These are phyloP conservation scores for Globisporangium paddicum DNA, from an alignment of 352 stramenopile genomes.

Conservation along the genomic window DNA sequence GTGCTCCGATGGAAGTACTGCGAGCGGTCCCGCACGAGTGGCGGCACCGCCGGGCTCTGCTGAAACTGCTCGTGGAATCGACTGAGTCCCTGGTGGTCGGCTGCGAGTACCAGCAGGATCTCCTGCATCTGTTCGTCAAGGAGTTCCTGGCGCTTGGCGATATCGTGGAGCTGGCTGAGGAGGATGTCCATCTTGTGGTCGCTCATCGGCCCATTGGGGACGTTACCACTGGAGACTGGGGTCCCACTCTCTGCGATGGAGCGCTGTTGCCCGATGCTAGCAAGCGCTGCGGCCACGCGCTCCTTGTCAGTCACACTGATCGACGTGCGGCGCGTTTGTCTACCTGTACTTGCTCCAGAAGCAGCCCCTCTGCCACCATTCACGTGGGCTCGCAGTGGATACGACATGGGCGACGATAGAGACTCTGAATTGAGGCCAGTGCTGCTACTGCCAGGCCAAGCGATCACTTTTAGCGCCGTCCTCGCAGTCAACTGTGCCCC, in stretches of 20 bases:
- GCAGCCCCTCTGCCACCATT: not conserved
- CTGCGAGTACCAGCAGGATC: conserved; percentile 8
- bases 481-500: not conserved
- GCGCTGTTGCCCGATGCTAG: not conserved
- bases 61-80: conserved; percentile 35
- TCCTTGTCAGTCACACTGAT: conserved; percentile 5
- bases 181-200: conserved; percentile 17
- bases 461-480: not conserved
- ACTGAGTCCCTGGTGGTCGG: conserved; percentile 3
- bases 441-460: not conserved
- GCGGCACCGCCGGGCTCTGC: conserved; percentile 12
- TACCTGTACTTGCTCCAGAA: not conserved
- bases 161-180: conserved; percentile 24
- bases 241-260: not conserved
- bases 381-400: not conserved
- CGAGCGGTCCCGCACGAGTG: conserved; percentile 21
- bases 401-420: not conserved
- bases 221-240: not conserved
- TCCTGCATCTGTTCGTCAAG: conserved; percentile 29
- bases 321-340: conserved; percentile 1
- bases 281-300: conserved; percentile 1
- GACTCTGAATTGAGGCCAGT: not conserved
- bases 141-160: conserved; percentile 26
- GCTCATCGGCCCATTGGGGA: not conserved
- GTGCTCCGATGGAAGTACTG: conserved; percentile 13